Evolutionary conservation across 2,329 filamentous ascomycete species (phyloP), one percentile per base, ranked within the genome.

Genomic region (Monascus ruber): DNA sequence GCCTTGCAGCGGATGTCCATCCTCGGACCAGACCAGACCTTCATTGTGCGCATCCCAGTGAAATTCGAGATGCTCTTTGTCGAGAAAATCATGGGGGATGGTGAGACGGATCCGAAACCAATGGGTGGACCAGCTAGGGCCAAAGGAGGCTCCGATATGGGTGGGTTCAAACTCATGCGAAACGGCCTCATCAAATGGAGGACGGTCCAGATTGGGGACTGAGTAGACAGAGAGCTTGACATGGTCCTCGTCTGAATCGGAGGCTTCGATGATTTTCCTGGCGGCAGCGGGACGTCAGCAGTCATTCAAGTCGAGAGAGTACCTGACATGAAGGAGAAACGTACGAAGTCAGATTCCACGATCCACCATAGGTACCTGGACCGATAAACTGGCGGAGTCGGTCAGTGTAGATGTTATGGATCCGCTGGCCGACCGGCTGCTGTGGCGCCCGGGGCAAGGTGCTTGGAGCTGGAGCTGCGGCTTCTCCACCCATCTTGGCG

Each of bases 11-110:
- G 88, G 86, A 43, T 83, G 77, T n/a, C 91, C 91, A 46, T 94
- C 77, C 43, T 89, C 79, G 0, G 82, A 84, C 86, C 88, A 98
- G 34, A 98, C 77, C 62, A 96, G 68, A n/a, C 85, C 91, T 65
- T 98, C 91, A 51, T 87, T 94, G 66, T 85, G 83, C 31, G 83
- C 82, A 64, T 98, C 89, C 89, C 91, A 98, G 54, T 94, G 87
- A 42, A 96, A 79, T 63, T 96, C 88, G n/a, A 98, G 72, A 35
- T 83, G 79, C 49, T 88, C 78, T 53, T 91, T 85, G 47, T 86
- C 67, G 25, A 64, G 67, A 53, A 95, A 74, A 8, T 85, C 68
- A 40, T 76, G 58, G 5, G 91, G 89, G 9, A 96, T 74, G 4
- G 76, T 85, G 45, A 98, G 67, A 41, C 81, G 69, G 40, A 95